Conservation (phyloP, 2,329 filamentous ascomycete species). For the Pyrenophora graminea region DNA sequence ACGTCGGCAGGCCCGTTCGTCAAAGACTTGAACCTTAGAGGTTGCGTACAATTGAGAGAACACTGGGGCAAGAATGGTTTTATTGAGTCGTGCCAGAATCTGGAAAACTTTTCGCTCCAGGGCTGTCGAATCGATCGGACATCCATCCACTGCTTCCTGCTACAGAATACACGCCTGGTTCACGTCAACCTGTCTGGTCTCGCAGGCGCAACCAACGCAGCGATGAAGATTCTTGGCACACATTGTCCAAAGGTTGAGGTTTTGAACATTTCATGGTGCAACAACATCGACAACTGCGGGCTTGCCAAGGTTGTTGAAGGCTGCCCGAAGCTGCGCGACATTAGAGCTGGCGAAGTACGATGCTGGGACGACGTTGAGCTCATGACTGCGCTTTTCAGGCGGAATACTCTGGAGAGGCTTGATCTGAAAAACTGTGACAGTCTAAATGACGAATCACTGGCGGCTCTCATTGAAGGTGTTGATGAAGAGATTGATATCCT, state of each 20-base stretch:
- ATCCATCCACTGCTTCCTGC: constrained; percentile 75
- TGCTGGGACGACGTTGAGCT: constrained; percentile 78
- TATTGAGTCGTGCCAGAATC: constrained; percentile 81
- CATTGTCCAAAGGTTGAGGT: constrained; percentile 81
- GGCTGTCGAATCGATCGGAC: constrained; percentile 84
- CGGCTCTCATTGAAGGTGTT: constrained; percentile 73
- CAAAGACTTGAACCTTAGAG: constrained; percentile 84
- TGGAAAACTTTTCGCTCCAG: constrained; percentile 85
- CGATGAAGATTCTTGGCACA: constrained; percentile 82
- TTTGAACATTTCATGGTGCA: constrained; percentile 93
- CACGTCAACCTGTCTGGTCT: constrained; percentile 86
- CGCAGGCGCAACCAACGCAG: constrained; percentile 75
- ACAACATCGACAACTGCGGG: constrained; percentile 77
- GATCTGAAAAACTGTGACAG: constrained; percentile 79
- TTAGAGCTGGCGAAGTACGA: constrained; percentile 79
- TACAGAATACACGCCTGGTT: constrained; percentile 77
- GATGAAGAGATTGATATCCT: constrained; percentile 81
- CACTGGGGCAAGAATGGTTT: constrained; percentile 77
- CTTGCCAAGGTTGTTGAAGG: constrained; percentile 72
- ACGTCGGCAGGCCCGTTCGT: constrained; percentile 85
- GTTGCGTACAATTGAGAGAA: constrained; percentile 86
- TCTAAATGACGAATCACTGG: constrained; percentile 74
- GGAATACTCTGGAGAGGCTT: constrained; percentile 81
- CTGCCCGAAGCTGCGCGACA: constrained; percentile 74
- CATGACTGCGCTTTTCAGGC: constrained; percentile 73